Conservation (phyloP, 331 rosid species). For the Dryas integrifolia region DNA sequence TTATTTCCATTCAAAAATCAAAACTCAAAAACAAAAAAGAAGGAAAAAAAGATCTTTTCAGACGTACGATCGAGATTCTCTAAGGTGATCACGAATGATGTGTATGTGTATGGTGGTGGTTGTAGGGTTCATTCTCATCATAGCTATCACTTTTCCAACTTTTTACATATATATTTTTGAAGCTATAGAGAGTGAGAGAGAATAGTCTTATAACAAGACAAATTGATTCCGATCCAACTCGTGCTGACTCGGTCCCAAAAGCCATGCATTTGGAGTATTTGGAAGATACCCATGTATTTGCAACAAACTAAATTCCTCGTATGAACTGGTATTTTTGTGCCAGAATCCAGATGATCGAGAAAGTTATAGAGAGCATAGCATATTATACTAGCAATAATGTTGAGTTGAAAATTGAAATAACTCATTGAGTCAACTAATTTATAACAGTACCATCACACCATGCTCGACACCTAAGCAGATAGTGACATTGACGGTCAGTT, state of each 20-base stretch:
- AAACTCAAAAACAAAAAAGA: slow-evolving; percentile 1
- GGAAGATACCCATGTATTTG: too few relatives aligned
- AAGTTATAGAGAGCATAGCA: too few relatives aligned
- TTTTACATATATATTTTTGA: slow-evolving; percentile 10
- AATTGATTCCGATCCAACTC: too few relatives aligned
- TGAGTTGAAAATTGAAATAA: neutral
- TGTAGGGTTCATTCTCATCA: slow-evolving; percentile 22
- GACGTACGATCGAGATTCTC: neutral
- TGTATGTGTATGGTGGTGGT: slow-evolving; percentile 36
- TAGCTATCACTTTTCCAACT: slow-evolving; percentile 30
- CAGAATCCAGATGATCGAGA: too few relatives aligned
- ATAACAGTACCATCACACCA: slow-evolving; percentile 8
- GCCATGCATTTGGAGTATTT: too few relatives aligned
- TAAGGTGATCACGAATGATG: slow-evolving; percentile 15
- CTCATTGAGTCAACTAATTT: slow-evolving; percentile 26
- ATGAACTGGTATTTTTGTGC: neutral
- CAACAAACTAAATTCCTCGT: too few relatives aligned
- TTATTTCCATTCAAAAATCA: neutral
- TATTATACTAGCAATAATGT: neutral
- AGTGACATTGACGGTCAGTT: slow-evolving; percentile 49
- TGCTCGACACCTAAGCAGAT: slow-evolving; percentile 28
- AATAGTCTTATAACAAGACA: too few relatives aligned
- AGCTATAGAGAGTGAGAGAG: too few relatives aligned
- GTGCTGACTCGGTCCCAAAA: too few relatives aligned
- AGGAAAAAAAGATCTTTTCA: neutral